Evolutionary conservation across 352 stramenopile species (phyloP).

Genomic region (Blastocystis sp.): DNA sequence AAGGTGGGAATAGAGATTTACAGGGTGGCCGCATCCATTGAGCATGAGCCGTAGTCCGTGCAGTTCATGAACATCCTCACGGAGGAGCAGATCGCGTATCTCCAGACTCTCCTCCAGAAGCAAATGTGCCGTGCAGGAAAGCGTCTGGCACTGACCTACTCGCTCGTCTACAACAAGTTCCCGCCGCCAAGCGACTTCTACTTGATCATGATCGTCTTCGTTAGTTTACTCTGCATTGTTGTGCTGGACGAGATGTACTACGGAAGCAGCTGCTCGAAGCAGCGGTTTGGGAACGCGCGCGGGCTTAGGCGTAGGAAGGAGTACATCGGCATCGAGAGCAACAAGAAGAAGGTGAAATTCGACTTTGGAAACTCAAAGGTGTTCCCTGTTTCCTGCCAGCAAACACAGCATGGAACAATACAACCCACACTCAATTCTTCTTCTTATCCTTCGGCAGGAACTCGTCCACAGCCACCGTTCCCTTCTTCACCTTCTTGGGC

Average conservation of each 20-base stretch:
- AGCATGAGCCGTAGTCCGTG: neutral
- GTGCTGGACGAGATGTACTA: slow-evolving; percentile 58
- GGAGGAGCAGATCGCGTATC: slow-evolving; percentile 18
- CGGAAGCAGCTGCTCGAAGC: slow-evolving; percentile 58
- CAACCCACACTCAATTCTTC: slow-evolving; percentile 32
- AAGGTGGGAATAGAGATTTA: slow-evolving; percentile 42
- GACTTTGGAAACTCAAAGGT: slow-evolving; percentile 65
- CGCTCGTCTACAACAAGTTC: slow-evolving; percentile 51
- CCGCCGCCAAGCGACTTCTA: slow-evolving; percentile 38
- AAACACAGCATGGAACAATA: neutral
- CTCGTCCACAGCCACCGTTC: neutral
- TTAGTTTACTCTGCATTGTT: slow-evolving; percentile 20
- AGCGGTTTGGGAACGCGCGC: neutral
- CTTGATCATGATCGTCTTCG: slow-evolving; percentile 40
- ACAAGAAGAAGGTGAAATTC: slow-evolving; percentile 64
- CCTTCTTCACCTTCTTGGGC: no score
- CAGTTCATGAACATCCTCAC: slow-evolving; percentile 14
- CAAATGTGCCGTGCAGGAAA: slow-evolving; percentile 56
- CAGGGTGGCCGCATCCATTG: neutral
- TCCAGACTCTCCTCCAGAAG: slow-evolving; percentile 38
- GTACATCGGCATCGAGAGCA: slow-evolving; percentile 54
- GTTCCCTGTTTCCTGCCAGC: slow-evolving; percentile 16
- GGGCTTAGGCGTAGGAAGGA: slow-evolving; percentile 11
- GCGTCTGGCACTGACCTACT: slow-evolving; percentile 22
- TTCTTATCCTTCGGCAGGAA: slow-evolving; percentile 49